Conservation (phyloP, 2,329 filamentous ascomycete species). For the Colletotrichum musicola region DNA sequence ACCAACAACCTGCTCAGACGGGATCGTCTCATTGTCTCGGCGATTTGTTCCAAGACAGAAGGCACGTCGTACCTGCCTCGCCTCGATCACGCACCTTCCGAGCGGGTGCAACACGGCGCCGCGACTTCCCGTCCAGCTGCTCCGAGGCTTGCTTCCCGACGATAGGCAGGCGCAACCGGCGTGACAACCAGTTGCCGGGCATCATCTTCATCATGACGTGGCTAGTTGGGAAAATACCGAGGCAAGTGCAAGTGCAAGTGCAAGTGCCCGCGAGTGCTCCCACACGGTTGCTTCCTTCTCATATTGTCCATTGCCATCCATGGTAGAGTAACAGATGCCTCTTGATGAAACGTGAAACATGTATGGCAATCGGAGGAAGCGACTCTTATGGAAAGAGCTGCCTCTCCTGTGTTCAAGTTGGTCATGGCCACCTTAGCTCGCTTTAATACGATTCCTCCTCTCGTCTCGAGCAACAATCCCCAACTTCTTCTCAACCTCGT, state of each 20-base stretch:
- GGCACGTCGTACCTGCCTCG: background rate
- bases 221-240: background rate
- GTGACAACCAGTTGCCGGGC: too few relatives aligned
- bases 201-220: background rate
- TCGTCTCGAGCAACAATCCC: too few relatives aligned
- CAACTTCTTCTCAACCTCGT: background rate
- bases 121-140: background rate
- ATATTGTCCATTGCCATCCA: background rate
- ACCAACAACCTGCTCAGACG: background rate
- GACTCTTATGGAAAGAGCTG: too few relatives aligned
- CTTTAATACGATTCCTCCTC: background rate
- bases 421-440: too few relatives aligned
- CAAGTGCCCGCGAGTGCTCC: background rate
- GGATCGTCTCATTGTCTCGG: background rate
- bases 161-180: background rate
- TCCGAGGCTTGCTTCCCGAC: too few relatives aligned
- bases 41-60: background rate
- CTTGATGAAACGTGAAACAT: background rate
- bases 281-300: background rate
- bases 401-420: too few relatives aligned
- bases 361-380: too few relatives aligned
- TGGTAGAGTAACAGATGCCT: too few relatives aligned
- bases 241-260: background rate
- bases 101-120: background rate
- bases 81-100: constrained; percentile 3